These are phyloP conservation scores for Boletus rufocinnamomeus DNA, from an alignment of 768 basidiomycete species.

Conservation along the genomic window DNA sequence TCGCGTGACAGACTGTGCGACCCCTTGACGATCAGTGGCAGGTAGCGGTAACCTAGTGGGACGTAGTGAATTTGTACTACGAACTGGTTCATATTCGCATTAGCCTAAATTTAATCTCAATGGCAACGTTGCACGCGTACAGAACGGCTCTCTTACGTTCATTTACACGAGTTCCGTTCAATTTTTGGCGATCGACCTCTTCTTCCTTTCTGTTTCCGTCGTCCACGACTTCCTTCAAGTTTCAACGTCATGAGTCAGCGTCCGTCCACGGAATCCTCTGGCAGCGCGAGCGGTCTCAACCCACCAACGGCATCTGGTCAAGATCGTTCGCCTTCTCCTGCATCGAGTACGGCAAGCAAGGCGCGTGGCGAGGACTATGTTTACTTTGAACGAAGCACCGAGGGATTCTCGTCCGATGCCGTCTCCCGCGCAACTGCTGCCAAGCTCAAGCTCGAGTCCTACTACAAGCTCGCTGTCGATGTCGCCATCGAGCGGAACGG, in stretches of 20 bases:
- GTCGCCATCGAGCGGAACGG: slow-evolving; percentile 94
- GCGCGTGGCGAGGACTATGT: slow-evolving; percentile 65
- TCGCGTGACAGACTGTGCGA: not conserved
- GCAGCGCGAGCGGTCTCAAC: slow-evolving; percentile 20
- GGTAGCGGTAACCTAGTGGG: not conserved
- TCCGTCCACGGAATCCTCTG: slow-evolving; percentile 32
- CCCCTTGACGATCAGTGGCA: not conserved
- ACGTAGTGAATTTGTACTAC: not conserved
- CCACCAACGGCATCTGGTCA: slow-evolving; percentile 20
- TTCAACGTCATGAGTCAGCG: slow-evolving; percentile 32
- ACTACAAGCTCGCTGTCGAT: slow-evolving; percentile 98
- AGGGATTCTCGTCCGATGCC: slow-evolving; percentile 81
- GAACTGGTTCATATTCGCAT: too few species aligned
- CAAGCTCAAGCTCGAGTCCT: slow-evolving; percentile 95
- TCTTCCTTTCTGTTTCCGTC: not conserved
- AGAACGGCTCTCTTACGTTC: slow-evolving; percentile 29
- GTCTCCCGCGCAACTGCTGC: slow-evolving; percentile 90
- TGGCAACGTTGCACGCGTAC: slow-evolving; percentile 6
- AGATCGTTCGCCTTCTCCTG: slow-evolving; percentile 34
- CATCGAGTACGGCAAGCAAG: slow-evolving; percentile 34
- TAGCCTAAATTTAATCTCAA: not conserved
- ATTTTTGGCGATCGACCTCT: slow-evolving; percentile 12
- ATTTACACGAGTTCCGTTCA: slow-evolving; percentile 12
- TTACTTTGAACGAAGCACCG: slow-evolving; percentile 89
- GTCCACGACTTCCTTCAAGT: slow-evolving; percentile 6